These are phyloP conservation scores for Geoglossum cookeanum DNA, from an alignment of 2,329 filamentous ascomycete species.

Conservation along the genomic window DNA sequence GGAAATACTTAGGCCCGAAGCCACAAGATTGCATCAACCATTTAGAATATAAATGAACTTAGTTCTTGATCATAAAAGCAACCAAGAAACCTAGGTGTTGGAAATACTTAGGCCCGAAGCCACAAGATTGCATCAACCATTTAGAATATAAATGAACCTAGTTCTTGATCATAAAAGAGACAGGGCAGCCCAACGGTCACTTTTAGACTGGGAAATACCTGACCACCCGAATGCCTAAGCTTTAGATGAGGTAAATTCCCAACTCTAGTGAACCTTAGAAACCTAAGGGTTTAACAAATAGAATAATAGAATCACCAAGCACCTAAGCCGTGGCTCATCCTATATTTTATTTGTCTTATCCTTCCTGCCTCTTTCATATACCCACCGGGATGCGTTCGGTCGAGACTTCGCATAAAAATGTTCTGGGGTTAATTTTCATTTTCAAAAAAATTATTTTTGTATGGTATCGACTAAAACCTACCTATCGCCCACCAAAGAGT, in stretches of 20 bases:
- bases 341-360: neutral
- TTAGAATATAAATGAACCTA: too few relatives aligned
- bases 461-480: neutral
- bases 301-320: neutral
- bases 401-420: conserved; percentile 2
- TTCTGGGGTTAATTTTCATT: neutral
- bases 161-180: too few relatives aligned
- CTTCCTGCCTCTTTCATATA: neutral
- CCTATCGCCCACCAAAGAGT: neutral
- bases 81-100: neutral
- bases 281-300: too few relatives aligned
- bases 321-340: neutral
- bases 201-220: too few relatives aligned
- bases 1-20: neutral
- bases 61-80: neutral
- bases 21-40: neutral
- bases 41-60: too few relatives aligned
- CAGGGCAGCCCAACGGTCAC: too few relatives aligned
- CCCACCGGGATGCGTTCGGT: conserved; percentile 4
- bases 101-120: neutral
- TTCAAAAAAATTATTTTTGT: neutral
- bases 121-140: too few relatives aligned
- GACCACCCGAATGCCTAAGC: neutral
- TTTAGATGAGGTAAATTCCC: neutral
- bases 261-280: too few relatives aligned